Evolutionary conservation across 2,329 filamentous ascomycete species (phyloP).

Genomic region (Setomelanomma holmii): DNA sequence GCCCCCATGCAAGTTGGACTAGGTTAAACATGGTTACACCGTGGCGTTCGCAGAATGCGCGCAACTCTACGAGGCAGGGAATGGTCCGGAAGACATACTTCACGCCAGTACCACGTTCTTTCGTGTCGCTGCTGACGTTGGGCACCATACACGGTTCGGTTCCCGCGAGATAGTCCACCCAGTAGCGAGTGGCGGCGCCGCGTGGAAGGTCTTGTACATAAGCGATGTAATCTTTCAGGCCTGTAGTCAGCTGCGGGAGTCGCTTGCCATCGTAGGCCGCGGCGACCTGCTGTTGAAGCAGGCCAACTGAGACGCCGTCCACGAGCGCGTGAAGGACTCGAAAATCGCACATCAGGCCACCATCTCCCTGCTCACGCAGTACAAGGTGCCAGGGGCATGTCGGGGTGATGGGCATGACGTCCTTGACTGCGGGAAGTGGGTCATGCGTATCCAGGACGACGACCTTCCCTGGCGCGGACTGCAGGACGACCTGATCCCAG

Average conservation of each 20-base stretch:
- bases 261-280: background rate
- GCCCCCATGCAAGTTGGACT: slow-evolving; percentile 41
- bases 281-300: background rate
- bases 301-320: background rate
- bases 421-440: background rate
- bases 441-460: background rate
- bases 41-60: slow-evolving; percentile 45
- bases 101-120: background rate
- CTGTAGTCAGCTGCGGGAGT: background rate
- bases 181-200: background rate
- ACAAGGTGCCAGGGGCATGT: too few relatives aligned
- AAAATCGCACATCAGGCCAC: background rate
- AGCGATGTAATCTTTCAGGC: background rate
- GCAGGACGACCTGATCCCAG: background rate
- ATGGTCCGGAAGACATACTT: background rate
- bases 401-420: background rate
- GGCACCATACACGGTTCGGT: background rate
- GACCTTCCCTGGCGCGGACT: background rate
- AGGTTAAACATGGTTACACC: slow-evolving; percentile 55
- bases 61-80: background rate
- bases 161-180: background rate
- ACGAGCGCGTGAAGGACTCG: background rate
- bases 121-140: background rate
- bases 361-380: background rate
- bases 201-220: background rate